Evolutionary conservation across 345 rosid species (phyloP).

Genomic region (Salix caprea): DNA sequence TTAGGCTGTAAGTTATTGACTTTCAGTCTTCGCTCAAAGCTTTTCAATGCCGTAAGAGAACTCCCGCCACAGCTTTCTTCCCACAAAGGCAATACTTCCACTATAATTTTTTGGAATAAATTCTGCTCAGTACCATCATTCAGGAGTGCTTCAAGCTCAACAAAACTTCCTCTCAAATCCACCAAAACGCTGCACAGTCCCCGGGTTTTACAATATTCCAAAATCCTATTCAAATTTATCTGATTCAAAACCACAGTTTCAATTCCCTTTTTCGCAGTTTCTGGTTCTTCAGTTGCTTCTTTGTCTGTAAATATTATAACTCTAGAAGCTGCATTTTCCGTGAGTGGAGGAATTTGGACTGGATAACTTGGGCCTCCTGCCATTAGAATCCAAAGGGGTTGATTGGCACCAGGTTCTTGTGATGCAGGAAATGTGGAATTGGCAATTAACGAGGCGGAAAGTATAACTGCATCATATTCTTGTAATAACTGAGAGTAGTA

Average conservation of each 20-base stretch:
- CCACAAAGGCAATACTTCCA: constrained; percentile 69
- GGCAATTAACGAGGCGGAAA: constrained; percentile 43
- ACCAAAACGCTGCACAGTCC: constrained; percentile 62
- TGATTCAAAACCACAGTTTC: constrained; percentile 47
- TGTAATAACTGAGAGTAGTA: constrained; percentile 66
- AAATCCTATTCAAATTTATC: constrained; percentile 40
- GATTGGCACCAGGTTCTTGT: constrained; percentile 55
- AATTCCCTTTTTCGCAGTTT: constrained; percentile 26
- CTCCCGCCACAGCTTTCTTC: constrained; percentile 20
- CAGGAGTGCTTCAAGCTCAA: constrained; percentile 51
- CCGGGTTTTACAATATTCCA: constrained; percentile 43
- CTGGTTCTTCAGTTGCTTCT: constrained; percentile 27
- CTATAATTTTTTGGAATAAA: constrained; percentile 45
- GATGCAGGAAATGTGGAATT: constrained; percentile 37
- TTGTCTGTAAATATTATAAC: constrained; percentile 38
- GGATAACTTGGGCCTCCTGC: constrained; percentile 25
- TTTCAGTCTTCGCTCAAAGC: constrained; percentile 33
- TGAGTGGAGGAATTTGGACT: constrained; percentile 24
- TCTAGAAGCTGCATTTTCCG: constrained; percentile 33
- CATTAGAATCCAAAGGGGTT: constrained; percentile 51
- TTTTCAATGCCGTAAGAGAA: constrained; percentile 19
- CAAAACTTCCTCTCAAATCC: constrained; percentile 51
- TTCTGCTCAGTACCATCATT: constrained; percentile 44
- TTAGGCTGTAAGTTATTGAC: constrained; percentile 44
- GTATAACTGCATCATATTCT: constrained; percentile 64